These are phyloP conservation scores for Psophocarpus tetragonolobus DNA, from an alignment of 306 rosid genomes.

Conservation along the genomic window DNA sequence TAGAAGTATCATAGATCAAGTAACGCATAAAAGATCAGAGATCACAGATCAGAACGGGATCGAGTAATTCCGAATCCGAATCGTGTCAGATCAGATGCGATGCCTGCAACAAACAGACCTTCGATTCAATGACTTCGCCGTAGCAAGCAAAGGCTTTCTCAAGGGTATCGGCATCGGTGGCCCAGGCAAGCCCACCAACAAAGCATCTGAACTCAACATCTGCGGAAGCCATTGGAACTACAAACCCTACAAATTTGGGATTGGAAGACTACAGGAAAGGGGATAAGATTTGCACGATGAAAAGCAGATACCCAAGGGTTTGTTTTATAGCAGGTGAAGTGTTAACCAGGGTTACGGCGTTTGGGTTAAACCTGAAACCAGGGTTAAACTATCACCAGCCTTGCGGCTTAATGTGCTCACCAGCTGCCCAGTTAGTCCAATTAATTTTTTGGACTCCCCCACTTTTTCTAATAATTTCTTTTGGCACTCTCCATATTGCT, in stretches of 20 bases:
- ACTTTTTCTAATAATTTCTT: no score
- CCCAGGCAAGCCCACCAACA: background rate
- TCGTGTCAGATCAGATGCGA: background rate
- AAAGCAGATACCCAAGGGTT: background rate
- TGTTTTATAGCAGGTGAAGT: background rate
- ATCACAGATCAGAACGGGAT: constrained; percentile 9
- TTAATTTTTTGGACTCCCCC: no score
- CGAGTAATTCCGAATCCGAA: constrained; percentile 10
- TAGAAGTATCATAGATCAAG: background rate
- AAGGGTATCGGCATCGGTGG: background rate
- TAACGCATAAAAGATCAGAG: background rate
- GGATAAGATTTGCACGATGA: background rate
- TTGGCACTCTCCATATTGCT: no score
- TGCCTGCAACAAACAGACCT: constrained; percentile 8
- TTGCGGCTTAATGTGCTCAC: no score
- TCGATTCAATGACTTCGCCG: background rate
- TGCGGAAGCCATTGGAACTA: background rate
- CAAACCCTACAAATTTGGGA: background rate
- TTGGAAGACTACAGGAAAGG: background rate
- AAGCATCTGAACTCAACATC: background rate
- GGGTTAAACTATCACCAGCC: no score
- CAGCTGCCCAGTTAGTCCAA: no score
- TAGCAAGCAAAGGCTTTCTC: background rate
- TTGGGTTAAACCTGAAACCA: background rate
- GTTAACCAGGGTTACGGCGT: background rate